These are phyloP conservation scores for Vaccinium myrtillus DNA, from an alignment of 148 eudicot genomes.

Conservation along the genomic window DNA sequence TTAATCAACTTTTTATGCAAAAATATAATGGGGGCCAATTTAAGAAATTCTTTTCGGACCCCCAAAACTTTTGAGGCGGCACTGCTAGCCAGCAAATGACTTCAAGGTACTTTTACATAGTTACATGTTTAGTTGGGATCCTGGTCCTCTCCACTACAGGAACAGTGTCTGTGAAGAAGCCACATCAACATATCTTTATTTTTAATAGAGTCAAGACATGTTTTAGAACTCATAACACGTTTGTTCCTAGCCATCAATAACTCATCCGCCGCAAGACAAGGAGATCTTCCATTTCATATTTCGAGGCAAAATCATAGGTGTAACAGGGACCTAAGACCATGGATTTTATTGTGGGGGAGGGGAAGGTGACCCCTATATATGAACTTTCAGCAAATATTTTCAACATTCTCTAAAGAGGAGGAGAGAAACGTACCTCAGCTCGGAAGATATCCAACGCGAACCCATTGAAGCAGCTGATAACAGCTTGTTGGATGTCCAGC, in stretches of 20 bases:
- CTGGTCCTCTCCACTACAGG: background rate
- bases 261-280: background rate
- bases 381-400: background rate
- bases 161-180: background rate
- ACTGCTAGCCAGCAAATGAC: background rate
- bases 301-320: background rate
- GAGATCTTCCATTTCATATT: background rate
- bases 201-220: background rate
- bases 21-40: too few relatives aligned
- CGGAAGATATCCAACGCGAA: constrained; percentile 86
- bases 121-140: background rate
- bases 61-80: too few relatives aligned
- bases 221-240: background rate
- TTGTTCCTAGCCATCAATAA: background rate
- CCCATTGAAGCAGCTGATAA: constrained; percentile 93
- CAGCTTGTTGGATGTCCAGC: constrained; percentile 89
- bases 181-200: background rate
- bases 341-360: background rate
- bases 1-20: too few relatives aligned
- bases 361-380: background rate
- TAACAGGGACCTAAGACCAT: background rate
- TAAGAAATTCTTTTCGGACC: too few relatives aligned
- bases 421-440: constrained; percentile 65
- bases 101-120: background rate
- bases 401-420: background rate